Evolutionary conservation across 2,329 filamentous ascomycete species (phyloP), one percentile per base, ranked within the genome.

Genomic region (Xylariaceae sp.): DNA sequence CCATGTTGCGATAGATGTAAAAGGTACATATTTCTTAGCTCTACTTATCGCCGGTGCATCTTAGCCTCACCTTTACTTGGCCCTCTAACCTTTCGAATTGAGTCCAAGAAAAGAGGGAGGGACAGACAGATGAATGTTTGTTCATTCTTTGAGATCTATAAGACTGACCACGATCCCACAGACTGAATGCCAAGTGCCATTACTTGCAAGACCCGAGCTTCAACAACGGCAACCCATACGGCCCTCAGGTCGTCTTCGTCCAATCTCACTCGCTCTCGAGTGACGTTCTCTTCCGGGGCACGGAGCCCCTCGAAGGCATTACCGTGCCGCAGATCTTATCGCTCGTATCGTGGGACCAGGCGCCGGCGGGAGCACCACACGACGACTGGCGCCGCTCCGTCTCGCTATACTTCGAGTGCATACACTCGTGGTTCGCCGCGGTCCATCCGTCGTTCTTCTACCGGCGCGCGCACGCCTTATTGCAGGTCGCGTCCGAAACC

Each of bases 351-450:
- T 57, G 58, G 6, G 62, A 64, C 45, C 60, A 61, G 21, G 47
- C 40, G 11, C 49, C 54, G 2, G 59, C 52, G 29, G 48, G 48
- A 10, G n/a, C n/a, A n/a, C 40, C 54, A 16, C 55, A 54, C 11
- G 42, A 65, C 16, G 58, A 64, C 47, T 73, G 68, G 66, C 65
- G 60, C 22, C 61, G 67, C 16, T 62, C 65, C 22, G 57, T 65
- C 22, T 57, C 63, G 3, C 57, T 61, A 32, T 73, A 68, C 54
- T 71, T 72, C 56, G 54, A 60, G 23, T 69, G 62, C 40, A 62
- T 71, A 46, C 68, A 72, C 46, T 60, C 65, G 6, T 72, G 70
- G 69, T 65, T 66, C 41, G 65, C 65, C 12, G 62, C 68, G 21
- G 60, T 73, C 17, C 68, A 72, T 43, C 68, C 64, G 6, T 61